phyloP scores from a whole-genome alignment of 257 asterid species.

The Nyctanthes arbortristis region DNA sequence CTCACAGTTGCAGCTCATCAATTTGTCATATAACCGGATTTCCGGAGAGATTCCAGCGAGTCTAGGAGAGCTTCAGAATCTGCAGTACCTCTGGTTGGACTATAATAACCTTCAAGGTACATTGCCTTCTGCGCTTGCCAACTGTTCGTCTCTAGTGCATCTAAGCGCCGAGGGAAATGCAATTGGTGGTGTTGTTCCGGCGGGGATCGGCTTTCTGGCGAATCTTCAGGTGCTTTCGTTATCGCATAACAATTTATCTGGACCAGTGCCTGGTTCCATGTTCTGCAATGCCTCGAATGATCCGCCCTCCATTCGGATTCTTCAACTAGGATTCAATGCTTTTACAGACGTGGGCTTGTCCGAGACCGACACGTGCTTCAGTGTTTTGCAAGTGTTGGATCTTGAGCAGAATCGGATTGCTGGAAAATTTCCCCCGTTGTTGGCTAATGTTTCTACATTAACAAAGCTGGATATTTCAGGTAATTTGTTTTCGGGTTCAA shows the following conservation, averaged over 20 bases:
- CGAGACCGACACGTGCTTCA: constrained; percentile 24
- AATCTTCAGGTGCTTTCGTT: constrained; percentile 53
- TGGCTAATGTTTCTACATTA: constrained; percentile 39
- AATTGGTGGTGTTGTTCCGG: constrained; percentile 55
- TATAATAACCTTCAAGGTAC: constrained; percentile 56
- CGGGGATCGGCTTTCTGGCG: constrained; percentile 48
- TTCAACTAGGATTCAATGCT: constrained; percentile 60
- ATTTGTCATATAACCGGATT: constrained; percentile 47
- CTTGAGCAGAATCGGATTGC: constrained; percentile 40
- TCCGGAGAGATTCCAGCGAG: constrained; percentile 61
- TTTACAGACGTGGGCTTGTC: constrained; percentile 46
- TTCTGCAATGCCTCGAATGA: constrained; percentile 53
- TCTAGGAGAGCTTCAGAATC: constrained; percentile 48
- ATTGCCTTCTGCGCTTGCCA: constrained; percentile 60
- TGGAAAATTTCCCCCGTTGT: constrained; percentile 43
- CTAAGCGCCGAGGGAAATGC: constrained; percentile 66
- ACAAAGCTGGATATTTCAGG: constrained; percentile 55
- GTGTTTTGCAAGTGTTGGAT: constrained; percentile 56
- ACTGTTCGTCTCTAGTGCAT: constrained; percentile 62
- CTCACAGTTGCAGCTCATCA: constrained; percentile 39
- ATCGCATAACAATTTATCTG: constrained; percentile 52
- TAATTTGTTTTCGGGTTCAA: constrained; percentile 45
- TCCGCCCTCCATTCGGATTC: constrained; percentile 46
- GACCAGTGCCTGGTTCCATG: constrained; percentile 50
- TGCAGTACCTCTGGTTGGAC: constrained; percentile 61